phyloP scores from a whole-genome alignment of 208 protist genomes.

The Leptomonas pyrrhocoris region DNA sequence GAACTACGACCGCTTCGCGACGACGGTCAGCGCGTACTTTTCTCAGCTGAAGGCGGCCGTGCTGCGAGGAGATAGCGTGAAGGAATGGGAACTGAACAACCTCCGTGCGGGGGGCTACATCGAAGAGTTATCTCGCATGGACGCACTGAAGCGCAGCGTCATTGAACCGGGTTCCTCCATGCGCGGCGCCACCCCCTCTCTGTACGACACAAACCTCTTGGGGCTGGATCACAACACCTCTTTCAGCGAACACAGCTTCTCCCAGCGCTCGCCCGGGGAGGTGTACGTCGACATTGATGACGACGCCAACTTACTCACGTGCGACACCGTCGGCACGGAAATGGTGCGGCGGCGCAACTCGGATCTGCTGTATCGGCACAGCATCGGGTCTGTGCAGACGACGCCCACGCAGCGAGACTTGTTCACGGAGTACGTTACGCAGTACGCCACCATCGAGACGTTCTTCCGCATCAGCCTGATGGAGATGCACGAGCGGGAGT shows the following conservation, averaged over 20 bases:
- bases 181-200: not conserved
- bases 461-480: conserved; percentile 62
- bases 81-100: conserved; percentile 79
- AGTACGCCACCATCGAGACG: conserved; percentile 55
- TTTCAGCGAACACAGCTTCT: conserved; percentile 1
- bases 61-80: conserved; percentile 50
- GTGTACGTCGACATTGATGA: conserved; percentile 23
- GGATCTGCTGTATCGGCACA: not conserved
- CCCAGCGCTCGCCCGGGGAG: conserved; percentile 1
- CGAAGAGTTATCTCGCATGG: conserved; percentile 21
- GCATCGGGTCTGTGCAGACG: not conserved
- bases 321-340: conserved; percentile 28
- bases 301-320: conserved; percentile 39
- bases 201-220: not conserved
- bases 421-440: conserved; percentile 49
- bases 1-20: conserved; percentile 48
- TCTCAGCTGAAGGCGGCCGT: conserved; percentile 47
- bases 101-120: conserved; percentile 41
- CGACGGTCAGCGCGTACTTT: conserved; percentile 59
- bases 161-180: conserved; percentile 14
- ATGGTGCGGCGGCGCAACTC: not conserved
- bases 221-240: not conserved
- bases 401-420: conserved; percentile 22
- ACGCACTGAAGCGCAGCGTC: conserved; percentile 33
- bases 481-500: conserved; percentile 64